These are phyloP conservation scores for Leccinum disarticulatum DNA, from an alignment of 768 basidiomycete genomes.

Conservation along the genomic window DNA sequence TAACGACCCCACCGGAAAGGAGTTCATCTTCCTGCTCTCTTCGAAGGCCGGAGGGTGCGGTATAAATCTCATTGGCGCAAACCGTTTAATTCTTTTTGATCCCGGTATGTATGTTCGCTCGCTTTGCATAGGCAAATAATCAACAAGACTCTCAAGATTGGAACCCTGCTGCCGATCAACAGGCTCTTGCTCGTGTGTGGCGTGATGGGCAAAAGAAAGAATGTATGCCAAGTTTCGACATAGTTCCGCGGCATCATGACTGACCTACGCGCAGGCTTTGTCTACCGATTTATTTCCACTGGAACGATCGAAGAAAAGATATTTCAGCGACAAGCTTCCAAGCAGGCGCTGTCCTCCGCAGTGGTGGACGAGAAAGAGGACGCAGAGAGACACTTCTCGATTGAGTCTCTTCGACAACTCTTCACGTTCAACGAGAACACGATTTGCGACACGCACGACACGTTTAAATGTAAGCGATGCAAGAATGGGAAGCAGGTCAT, in stretches of 20 bases:
- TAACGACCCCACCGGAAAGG: slow-evolving; percentile 89
- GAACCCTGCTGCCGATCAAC: slow-evolving; percentile 98
- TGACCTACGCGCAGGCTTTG: slow-evolving; percentile 64
- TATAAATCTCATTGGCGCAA: slow-evolving; percentile 96
- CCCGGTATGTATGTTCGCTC: slow-evolving; percentile 56
- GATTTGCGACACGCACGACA: slow-evolving; percentile 92
- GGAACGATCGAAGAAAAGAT: slow-evolving; percentile 99
- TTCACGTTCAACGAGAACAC: slow-evolving; percentile 90
- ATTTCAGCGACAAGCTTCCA: slow-evolving; percentile 94
- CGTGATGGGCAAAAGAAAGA: slow-evolving; percentile 99
- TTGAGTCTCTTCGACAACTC: slow-evolving; percentile 84
- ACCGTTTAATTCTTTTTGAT: slow-evolving; percentile 93
- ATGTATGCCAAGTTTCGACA: slow-evolving; percentile 54
- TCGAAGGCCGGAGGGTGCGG: slow-evolving; percentile 96
- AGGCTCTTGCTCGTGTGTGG: slow-evolving; percentile 98
- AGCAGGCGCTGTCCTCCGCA: slow-evolving; percentile 95
- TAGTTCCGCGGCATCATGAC: background rate
- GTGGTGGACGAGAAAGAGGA: slow-evolving; percentile 98
- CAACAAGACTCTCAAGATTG: slow-evolving; percentile 59
- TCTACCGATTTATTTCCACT: slow-evolving; percentile 96
- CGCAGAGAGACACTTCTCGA: slow-evolving; percentile 90
- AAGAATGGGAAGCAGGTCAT: slow-evolving; percentile 79
- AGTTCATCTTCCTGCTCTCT: slow-evolving; percentile 91
- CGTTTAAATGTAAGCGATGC: slow-evolving; percentile 95
- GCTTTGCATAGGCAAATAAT: background rate